These are phyloP conservation scores for Heterotrichella gracilis DNA, from an alignment of 352 stramenopile species.

Conservation along the genomic window DNA sequence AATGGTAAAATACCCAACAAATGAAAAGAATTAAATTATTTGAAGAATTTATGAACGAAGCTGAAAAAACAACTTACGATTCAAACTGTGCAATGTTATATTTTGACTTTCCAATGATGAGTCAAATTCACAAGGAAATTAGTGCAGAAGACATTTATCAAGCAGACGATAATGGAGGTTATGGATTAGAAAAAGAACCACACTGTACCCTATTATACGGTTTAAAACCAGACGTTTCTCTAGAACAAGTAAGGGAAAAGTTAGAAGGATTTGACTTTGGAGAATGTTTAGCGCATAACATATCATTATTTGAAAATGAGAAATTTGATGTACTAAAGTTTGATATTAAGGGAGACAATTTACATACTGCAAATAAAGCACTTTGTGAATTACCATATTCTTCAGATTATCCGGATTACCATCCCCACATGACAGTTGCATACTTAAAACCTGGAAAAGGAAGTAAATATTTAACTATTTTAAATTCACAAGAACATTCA, in stretches of 20 bases:
- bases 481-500: background rate
- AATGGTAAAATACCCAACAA: no score
- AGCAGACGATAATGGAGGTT: background rate
- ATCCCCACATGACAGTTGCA: conserved; percentile 11
- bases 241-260: background rate
- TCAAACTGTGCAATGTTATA: background rate
- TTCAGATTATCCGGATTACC: conserved; percentile 8
- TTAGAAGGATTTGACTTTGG: conserved; percentile 10
- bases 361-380: conserved; percentile 8
- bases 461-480: conserved; percentile 3
- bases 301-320: conserved; percentile 11
- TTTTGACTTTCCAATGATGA: conserved; percentile 6
- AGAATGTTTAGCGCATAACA: background rate
- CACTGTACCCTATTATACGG: background rate
- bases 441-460: conserved; percentile 8
- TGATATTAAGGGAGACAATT: background rate
- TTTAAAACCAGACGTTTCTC: background rate
- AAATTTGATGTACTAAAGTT: conserved; percentile 12
- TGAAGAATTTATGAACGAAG: conserved; percentile 12
- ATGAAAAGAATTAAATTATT: conserved; percentile 13
- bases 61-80: conserved; percentile 9
- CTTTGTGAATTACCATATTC: conserved; percentile 10
- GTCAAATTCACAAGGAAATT: conserved; percentile 3
- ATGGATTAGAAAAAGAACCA: conserved; percentile 13
- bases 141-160: background rate